Base-by-base conservation (phyloP, 2,329 filamentous ascomycete species). In the Clonostachys rosea region DNA sequence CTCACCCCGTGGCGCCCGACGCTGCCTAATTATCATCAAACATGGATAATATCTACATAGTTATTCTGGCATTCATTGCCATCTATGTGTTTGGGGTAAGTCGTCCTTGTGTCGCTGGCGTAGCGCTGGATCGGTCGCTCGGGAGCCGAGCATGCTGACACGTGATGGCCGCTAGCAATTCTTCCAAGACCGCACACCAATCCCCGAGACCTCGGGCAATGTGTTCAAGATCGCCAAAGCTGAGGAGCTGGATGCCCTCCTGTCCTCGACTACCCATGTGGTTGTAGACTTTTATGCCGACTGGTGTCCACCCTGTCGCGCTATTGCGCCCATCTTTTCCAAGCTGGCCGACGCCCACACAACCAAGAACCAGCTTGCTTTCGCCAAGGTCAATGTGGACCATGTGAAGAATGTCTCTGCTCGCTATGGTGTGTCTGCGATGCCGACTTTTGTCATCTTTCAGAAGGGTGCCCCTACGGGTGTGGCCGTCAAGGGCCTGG, bases 361-460 rank as follows among this genome's bases (percentile, higher is more conserved):
- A 48, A 49, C 56, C 33, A 53, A 56, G 43, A 81, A 79, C 69
- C 63, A 79, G 50, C 66, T 86, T 54, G 78, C 81, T 66, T 96
- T 96, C 73, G 85, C 81, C 76, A 95, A 96, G 79, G 75, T 96
- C 65, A 91, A 97, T 69, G 90, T 96, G 57, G 92, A 97, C 69
- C 78, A 90, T 53, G 76, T 91, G 40, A 74, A 84, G 56, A 83
- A 89, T 1, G 79, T 94, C 42, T 84, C 89, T 24, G 76, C 83
- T 59, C 81, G 90, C 58, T 84, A 94, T 57, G 79, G 80, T 55
- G 80, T 97, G 66, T 83, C 87, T 59, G 90, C 91, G 66, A 96
- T 97, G 92, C 92, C 92, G 43, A 95, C 91, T 10, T 96, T 96
- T 69, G 59, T 89, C 47, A 72, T 95, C 64, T 96, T 92, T 83